Conservation (phyloP, 345 rosid genomes). For the Acer campestre region DNA sequence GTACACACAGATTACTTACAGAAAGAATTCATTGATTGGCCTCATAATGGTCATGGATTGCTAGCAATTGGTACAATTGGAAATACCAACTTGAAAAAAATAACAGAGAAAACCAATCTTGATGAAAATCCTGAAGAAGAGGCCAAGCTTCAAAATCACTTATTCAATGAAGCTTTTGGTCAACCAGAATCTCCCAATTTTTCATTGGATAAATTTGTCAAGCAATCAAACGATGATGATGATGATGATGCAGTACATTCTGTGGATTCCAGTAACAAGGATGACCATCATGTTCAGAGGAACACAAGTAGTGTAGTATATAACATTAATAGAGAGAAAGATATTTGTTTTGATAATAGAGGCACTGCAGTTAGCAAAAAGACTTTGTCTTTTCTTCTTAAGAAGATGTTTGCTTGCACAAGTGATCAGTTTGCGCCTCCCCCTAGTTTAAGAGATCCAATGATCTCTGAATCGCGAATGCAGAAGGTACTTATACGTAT, state of each 20-base stretch:
- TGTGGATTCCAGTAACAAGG: conserved; percentile 20
- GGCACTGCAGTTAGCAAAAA: conserved; percentile 40
- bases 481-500: conserved; percentile 53
- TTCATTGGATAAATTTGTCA: background rate
- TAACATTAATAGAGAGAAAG: conserved; percentile 28
- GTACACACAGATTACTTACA: conserved; percentile 17
- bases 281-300: conserved; percentile 3
- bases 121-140: conserved; percentile 28
- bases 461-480: conserved; percentile 53
- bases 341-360: conserved; percentile 23
- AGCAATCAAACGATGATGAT: background rate
- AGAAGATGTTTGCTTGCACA: conserved; percentile 65
- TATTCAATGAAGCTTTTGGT: conserved; percentile 27
- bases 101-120: conserved; percentile 15
- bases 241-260: background rate
- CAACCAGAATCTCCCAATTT: conserved; percentile 4
- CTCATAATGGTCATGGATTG: conserved; percentile 49
- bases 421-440: conserved; percentile 50
- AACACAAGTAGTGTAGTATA: conserved; percentile 11
- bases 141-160: conserved; percentile 36
- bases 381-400: conserved; percentile 61
- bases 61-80: conserved; percentile 88
- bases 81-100: conserved; percentile 35
- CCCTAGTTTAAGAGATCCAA: conserved; percentile 55
- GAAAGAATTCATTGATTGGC: conserved; percentile 60